These are phyloP conservation scores for Phlyctochytrium arcticum DNA, from an alignment of 192 early-diverging fungal genomes.

Conservation along the genomic window DNA sequence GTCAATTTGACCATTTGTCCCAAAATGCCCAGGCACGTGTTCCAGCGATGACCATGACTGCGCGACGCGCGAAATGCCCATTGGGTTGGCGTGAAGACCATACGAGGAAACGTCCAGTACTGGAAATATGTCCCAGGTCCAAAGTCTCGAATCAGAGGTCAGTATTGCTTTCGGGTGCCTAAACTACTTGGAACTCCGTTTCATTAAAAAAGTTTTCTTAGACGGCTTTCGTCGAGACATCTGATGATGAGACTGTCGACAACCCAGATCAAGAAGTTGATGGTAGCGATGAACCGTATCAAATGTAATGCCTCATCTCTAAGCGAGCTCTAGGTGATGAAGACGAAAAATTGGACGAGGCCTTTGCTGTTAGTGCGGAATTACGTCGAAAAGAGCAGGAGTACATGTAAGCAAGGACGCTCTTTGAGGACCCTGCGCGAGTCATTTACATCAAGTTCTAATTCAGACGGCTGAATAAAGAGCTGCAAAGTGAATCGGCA, in stretches of 20 bases:
- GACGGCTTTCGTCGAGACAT: no score
- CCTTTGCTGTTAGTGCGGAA: slow-evolving; percentile 27
- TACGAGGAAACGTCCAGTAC: no score
- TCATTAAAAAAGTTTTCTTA: no score
- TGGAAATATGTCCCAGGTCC: no score
- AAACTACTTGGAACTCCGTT: no score
- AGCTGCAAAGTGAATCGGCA: slow-evolving; percentile 38
- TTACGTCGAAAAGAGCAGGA: slow-evolving; percentile 40
- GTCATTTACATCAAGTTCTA: not conserved
- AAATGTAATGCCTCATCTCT: not conserved
- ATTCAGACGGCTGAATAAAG: slow-evolving; percentile 41
- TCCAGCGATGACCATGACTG: no score
- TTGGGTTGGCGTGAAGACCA: no score
- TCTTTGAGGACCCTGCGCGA: not conserved
- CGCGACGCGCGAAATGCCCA: no score
- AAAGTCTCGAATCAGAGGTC: no score
- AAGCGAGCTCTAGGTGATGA: not conserved
- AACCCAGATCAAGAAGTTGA: not conserved
- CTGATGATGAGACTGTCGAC: not conserved
- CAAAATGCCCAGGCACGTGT: no score
- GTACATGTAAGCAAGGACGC: slow-evolving; percentile 35
- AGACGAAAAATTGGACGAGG: not conserved
- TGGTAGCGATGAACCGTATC: not conserved
- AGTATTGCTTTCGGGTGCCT: no score
- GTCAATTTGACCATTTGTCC: no score